These are phyloP conservation scores for Annona cherimola DNA, from an alignment of 164 flowering plant species.

Conservation along the genomic window DNA sequence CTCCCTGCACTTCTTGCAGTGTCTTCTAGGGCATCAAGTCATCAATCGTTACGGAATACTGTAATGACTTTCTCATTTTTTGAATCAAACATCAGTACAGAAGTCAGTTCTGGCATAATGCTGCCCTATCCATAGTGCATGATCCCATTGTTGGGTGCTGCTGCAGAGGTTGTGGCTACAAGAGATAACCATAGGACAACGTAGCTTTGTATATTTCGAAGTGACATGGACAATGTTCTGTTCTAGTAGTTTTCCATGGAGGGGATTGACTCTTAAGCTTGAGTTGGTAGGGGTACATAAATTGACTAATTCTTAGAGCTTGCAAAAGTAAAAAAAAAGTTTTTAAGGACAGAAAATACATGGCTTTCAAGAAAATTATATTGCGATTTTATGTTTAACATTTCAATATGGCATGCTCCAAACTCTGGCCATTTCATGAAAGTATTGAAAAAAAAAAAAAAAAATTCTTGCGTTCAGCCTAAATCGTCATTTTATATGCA, in stretches of 20 bases:
- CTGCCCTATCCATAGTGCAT: not conserved
- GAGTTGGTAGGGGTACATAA: not conserved
- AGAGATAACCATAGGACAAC: not conserved
- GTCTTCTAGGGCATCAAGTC: conserved; percentile 58
- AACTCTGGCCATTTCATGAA: too few relatives aligned
- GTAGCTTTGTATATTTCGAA: not conserved
- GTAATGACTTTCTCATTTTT: conserved; percentile 30
- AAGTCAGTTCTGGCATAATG: not conserved
- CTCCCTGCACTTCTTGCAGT: conserved; percentile 72
- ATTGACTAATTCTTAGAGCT: not conserved
- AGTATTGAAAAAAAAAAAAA: too few relatives aligned
- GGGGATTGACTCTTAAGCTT: too few relatives aligned
- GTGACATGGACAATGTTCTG: too few relatives aligned
- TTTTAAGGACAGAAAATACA: not conserved
- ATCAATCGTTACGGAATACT: conserved; percentile 78
- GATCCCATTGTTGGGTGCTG: not conserved
- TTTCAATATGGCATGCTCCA: too few relatives aligned
- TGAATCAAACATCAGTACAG: not conserved
- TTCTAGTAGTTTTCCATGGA: too few relatives aligned
- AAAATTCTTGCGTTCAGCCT: too few relatives aligned
- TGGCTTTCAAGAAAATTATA: not conserved
- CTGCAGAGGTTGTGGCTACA: conserved; percentile 1
- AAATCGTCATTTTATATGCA: too few relatives aligned
- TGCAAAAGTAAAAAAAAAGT: not conserved
- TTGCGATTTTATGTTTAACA: not conserved